Base-by-base conservation (phyloP, 2,329 filamentous ascomycete genomes). In the Colletotrichum musae region DNA sequence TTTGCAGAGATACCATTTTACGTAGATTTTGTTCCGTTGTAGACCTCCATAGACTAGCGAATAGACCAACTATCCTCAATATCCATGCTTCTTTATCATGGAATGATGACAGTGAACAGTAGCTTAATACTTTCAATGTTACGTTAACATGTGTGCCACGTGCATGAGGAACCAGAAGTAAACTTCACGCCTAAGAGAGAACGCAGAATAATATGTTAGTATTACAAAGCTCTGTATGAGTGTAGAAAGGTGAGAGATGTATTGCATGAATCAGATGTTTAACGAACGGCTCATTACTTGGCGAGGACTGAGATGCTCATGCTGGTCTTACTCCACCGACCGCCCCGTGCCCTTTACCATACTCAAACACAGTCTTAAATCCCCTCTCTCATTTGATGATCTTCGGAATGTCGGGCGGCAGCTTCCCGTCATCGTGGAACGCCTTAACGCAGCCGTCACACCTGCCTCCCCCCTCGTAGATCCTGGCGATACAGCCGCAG, bases 1-100 rank as follows among this genome's bases (percentile, higher is more conserved):
- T 53, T 56, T 68, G 24, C 24, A 43, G 43, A 69, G 66, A 69
- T 69, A 69, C 66, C 66, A 66, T 39, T 66, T 66, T 65, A n/a
- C 41, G 16, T 43, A 36, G 26, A 63, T 39, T 63, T 48, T 26
- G 21, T 36, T 16, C 6, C 5, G n/a, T n/a, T 54, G 41, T 43
- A 43, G 16, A n/a, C 16, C 36, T 6, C 24, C 59, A 50, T 45
- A 26, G 26, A 21, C 7, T 16, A 10, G 16, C n/a, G 24, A 6
- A 7, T n/a, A 6, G 12, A 9, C 26, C 12, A 15, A n/a, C 5
- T 5, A 43, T 43, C 13, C 13, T n/a, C 10, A n/a, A n/a, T 43
- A 6, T 43, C 13, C 13, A 16, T n/a, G 41, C 13, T n/a, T 43
- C 41, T 10, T 10, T 10, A 12, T 43, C 15, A 13, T 32, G 21